Evolutionary conservation across 495 filamentous ascomycete genomes (phyloP), one percentile per base, ranked within the genome.

Genomic region (Xylaria palmicola): DNA sequence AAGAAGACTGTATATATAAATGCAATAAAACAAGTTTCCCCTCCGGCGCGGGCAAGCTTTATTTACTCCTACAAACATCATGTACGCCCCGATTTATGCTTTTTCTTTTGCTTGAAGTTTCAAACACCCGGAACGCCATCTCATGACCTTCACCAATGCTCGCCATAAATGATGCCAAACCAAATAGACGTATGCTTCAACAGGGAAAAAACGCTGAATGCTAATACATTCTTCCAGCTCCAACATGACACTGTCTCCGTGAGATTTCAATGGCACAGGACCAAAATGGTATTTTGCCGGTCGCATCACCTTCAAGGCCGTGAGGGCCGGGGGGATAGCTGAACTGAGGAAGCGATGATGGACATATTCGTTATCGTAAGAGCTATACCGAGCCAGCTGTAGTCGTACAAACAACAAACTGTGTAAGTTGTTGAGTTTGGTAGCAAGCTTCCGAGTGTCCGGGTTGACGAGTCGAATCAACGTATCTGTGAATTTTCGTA

Each of bases 151-250:
- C 32, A 37, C 36, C 26, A 60, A 60, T 52, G 57, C 47, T 52
- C 37, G 57, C 57, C 57, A 56, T 56, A 39, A 60, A 60, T 52
- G 27, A 60, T 52, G 47, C 47, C 57, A 52, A 26, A 44, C 27
- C 27, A 32, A 60, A 34, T 6, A 60, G 27, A 60, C 44, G 47
- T 24, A 52, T 52, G 57, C 26, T 51, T 60, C 36, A 49, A 41
- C 26, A 52, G 32, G n/a, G 44, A 51, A 26, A 19, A 49, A 41
- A 44, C 32, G 7, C 34, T 58, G 32, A 29, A 49, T 24, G 32
- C 40, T 15, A 19, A 43, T 15, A 24, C 22, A 26, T 19, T 20
- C 44, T 29, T n/a, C 6, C 26, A 17, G 54, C 34, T 30, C 39
- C 26, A 26, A 37, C 13, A 19, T 34, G n/a, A 51, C 19, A 32